Evolutionary conservation across 352 stramenopile genomes (phyloP).

Genomic region (Phytopythium ostracodes): DNA sequence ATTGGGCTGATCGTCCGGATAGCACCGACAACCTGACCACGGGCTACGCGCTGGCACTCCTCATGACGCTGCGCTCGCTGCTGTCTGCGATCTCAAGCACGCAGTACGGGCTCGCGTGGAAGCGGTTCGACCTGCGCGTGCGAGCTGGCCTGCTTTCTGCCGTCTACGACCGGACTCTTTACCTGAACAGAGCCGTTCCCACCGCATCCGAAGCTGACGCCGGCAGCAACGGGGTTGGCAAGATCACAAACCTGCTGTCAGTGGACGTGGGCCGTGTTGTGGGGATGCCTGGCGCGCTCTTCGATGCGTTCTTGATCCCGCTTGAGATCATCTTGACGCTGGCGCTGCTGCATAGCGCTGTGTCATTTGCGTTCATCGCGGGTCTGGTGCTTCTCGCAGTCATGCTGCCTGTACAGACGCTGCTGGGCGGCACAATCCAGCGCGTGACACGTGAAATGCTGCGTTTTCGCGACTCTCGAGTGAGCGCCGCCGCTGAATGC

Average conservation of each 20-base stretch:
- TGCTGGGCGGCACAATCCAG: conserved; percentile 77
- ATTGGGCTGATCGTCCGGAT: conserved; percentile 49
- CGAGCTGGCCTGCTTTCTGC: conserved; percentile 62
- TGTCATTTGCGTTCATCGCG: conserved; percentile 83
- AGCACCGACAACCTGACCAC: conserved; percentile 23
- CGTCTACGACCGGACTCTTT: conserved; percentile 64
- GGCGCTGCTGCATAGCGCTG: conserved; percentile 61
- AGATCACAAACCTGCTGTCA: conserved; percentile 74
- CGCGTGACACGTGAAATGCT: conserved; percentile 68
- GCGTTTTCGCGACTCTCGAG: conserved; percentile 71
- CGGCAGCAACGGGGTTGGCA: conserved; percentile 36
- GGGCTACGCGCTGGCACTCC: conserved; percentile 54
- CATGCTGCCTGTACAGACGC: conserved; percentile 85
- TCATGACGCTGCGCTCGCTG: conserved; percentile 52
- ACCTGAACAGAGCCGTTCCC: conserved; percentile 18
- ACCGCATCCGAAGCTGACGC: conserved; percentile 18
- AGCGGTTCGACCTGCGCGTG: conserved; percentile 71
- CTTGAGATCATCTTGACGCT: conserved; percentile 73
- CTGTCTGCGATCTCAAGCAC: conserved; percentile 59
- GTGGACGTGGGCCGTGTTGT: conserved; percentile 77
- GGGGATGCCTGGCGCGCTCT: conserved; percentile 64
- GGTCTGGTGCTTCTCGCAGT: conserved; percentile 65
- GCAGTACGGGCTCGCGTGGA: conserved; percentile 77
- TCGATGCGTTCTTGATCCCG: conserved; percentile 79
- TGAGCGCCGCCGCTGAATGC: conserved; percentile 60